These are phyloP conservation scores for Candida sojae DNA, from an alignment of 1,139 yeast species.

Conservation along the genomic window DNA sequence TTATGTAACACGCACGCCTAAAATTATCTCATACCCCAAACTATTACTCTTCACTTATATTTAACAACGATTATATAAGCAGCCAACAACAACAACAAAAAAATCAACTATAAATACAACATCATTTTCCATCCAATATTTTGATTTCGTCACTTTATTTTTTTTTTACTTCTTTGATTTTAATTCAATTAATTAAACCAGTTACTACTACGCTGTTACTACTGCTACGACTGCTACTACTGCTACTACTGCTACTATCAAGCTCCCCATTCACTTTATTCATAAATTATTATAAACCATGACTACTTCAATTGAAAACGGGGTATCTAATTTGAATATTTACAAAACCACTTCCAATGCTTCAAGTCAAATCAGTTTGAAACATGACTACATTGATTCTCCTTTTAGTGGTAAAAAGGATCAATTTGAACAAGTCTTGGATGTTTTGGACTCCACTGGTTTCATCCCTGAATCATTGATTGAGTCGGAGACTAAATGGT, in stretches of 20 bases:
- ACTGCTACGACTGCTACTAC: not conserved
- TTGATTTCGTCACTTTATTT: not conserved
- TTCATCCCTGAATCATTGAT: slow-evolving; percentile 86
- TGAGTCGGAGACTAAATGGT: slow-evolving; percentile 88
- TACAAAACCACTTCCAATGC: slow-evolving; percentile 25
- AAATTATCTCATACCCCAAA: too few relatives aligned
- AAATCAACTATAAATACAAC: slow-evolving; percentile 7
- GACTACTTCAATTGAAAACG: slow-evolving; percentile 13
- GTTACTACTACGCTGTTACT: not conserved
- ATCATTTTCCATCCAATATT: slow-evolving; percentile 1
- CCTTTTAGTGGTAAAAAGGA: slow-evolving; percentile 81
- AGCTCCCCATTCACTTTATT: too few relatives aligned
- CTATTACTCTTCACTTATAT: not conserved
- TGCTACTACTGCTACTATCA: too few relatives aligned
- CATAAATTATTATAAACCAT: not conserved
- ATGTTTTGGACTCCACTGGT: slow-evolving; percentile 78
- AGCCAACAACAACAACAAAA: not conserved
- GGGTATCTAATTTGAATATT: slow-evolving; percentile 12
- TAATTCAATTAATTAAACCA: not conserved
- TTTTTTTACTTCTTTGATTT: not conserved
- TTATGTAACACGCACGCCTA: too few relatives aligned
- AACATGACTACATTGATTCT: slow-evolving; percentile 68
- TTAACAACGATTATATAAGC: not conserved
- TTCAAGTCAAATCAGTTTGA: slow-evolving; percentile 35
- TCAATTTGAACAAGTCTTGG: slow-evolving; percentile 82